Conservation (phyloP, 2,329 filamentous ascomycete genomes). For the Hypoxylon sp. region DNA sequence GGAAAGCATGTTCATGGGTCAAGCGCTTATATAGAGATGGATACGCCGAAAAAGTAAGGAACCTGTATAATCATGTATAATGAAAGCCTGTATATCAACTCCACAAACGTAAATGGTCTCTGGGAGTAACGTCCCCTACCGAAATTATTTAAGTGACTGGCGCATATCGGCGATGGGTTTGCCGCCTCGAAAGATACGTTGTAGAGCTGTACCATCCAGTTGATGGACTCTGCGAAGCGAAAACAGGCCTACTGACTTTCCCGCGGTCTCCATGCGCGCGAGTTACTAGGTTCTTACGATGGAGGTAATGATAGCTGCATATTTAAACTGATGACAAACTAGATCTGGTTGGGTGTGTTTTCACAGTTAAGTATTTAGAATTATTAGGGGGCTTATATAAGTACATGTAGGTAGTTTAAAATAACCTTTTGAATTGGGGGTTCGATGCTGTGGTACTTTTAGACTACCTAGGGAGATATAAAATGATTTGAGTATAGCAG, state of each 20-base stretch:
- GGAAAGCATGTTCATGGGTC: constrained; percentile 87
- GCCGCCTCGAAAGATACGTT: background rate
- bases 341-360: too few relatives aligned
- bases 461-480: too few relatives aligned
- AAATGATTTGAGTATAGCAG: too few relatives aligned
- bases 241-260: background rate
- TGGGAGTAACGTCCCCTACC: background rate
- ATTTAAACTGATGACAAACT: too few relatives aligned
- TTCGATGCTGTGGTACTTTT: too few relatives aligned
- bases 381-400: too few relatives aligned
- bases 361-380: too few relatives aligned
- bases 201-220: background rate
- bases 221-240: background rate
- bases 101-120: background rate
- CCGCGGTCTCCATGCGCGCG: background rate
- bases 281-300: too few relatives aligned
- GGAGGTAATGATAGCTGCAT: too few relatives aligned
- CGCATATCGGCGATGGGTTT: background rate
- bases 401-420: background rate
- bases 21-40: constrained; percentile 75
- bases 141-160: background rate
- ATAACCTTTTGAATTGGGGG: background rate
- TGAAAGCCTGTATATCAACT: constrained; percentile 28
- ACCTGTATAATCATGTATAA: constrained; percentile 22
- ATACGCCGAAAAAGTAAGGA: constrained; percentile 13